Percentiles rank a stretch among this genome's conserved stretches.
Conservation (phyloP, 2,329 filamentous ascomycete genomes). For the Pleomassaria siparia region DNA sequence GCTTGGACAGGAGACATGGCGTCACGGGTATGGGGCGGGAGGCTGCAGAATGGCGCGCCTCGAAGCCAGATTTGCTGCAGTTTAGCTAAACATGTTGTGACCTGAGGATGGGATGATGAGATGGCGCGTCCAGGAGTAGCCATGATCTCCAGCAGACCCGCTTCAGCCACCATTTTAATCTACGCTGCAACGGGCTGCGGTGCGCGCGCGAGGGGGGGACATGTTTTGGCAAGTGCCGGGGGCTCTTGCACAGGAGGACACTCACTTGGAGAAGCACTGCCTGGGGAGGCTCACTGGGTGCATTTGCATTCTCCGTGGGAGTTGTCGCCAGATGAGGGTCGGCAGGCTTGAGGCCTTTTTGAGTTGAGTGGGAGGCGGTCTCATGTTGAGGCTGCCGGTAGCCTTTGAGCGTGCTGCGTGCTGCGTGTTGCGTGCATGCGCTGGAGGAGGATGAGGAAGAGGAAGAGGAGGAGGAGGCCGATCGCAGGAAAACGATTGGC, state of each 20-base stretch:
- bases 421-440: constrained; percentile 24
- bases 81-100: constrained; percentile 33
- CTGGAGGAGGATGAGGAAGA: too few relatives aligned
- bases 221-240: constrained; percentile 30
- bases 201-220: constrained; percentile 31
- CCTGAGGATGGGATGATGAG: constrained; percentile 19
- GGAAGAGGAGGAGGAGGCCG: constrained; percentile 5
- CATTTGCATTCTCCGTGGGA: constrained; percentile 25
- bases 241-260: constrained; percentile 23
- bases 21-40: constrained; percentile 38
- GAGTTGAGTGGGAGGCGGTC: constrained; percentile 23
- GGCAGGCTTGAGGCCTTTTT: constrained; percentile 20
- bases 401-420: constrained; percentile 21
- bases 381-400: constrained; percentile 31
- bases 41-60: constrained; percentile 38
- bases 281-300: constrained; percentile 27
- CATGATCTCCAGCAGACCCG: constrained; percentile 27
- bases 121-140: constrained; percentile 24
- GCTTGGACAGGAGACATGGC: constrained; percentile 30
- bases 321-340: constrained; percentile 37
- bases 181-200: constrained; percentile 39
- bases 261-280: constrained; percentile 26
- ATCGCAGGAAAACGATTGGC: constrained; percentile 12
- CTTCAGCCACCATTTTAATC: constrained; percentile 41
- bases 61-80: constrained; percentile 35